Base-by-base conservation (phyloP, 352 stramenopile species). In the Phytopythium ostracodes region DNA sequence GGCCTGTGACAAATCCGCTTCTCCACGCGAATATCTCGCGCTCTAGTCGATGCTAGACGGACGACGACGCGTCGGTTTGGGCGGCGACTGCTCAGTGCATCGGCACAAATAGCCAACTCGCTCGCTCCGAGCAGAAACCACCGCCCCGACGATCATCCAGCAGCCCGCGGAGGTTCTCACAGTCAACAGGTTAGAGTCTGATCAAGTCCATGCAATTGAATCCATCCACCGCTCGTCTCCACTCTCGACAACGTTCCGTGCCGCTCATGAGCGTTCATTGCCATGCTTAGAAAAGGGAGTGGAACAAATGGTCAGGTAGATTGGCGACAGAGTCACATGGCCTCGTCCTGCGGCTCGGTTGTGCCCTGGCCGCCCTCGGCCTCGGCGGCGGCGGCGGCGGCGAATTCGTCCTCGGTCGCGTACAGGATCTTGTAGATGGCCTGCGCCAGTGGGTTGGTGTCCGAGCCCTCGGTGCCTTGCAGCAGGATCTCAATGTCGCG, bases 401-500 rank as follows among this genome's bases (percentile, higher is more conserved):
- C 62, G 54, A 79, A 78, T 27, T 87, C 79, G 17, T 88, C 83
- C 52, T 93, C 86, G 8, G 80, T 82, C 22, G 84, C 87, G 60
- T 95, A 96, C 47, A 96, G 67, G 52, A 96, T 87, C 67, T 96
- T 89, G 67, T 94, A 94, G 46, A 96, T 73, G n/a, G 61, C 59
- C 65, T 91, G 84, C 6, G 71, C 83, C 35, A 92, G 49, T 25
- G 82, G 76, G 46, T 77, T 87, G 51, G 70, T 54, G 22, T 59
- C 83, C 14, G 40, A 58, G 50, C 88, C 81, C 43, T 89, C 79
- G 24, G 74, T 63, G n/a, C 73, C 66, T 63, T 96, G 87, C 44
- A 99, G 79, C 76, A 99, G 88, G 22, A 98, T 88, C 77, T 99
- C 98, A 56, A 99, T 94, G 64, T 98, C 91, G 52, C 97, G 86